Evolutionary conservation across 2,329 filamentous ascomycete genomes (phyloP).

Genomic region (Verticillium klebahnii): DNA sequence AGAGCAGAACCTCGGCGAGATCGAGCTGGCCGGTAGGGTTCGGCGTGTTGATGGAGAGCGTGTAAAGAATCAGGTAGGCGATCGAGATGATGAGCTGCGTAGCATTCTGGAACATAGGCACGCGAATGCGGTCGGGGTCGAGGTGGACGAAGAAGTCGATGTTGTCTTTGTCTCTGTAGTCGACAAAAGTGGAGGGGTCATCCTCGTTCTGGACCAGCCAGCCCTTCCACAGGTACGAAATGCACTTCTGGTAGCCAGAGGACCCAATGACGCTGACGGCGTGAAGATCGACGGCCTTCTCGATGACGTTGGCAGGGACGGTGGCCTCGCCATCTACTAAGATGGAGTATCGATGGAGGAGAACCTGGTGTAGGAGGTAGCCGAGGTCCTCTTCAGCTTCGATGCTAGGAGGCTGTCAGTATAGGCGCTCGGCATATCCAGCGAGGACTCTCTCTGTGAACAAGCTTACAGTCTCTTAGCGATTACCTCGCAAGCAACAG

Average conservation of each 20-base stretch:
- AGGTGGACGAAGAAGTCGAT: conserved; percentile 75
- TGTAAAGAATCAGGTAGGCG: conserved; percentile 80
- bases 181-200: conserved; percentile 83
- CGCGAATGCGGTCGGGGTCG: conserved; percentile 90
- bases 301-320: conserved; percentile 78
- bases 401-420: conserved; percentile 49
- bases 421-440: not conserved
- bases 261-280: conserved; percentile 84
- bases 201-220: conserved; percentile 97
- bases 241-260: conserved; percentile 93
- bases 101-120: conserved; percentile 87
- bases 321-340: conserved; percentile 68
- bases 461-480: conserved; percentile 61
- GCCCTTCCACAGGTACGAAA: conserved; percentile 86
- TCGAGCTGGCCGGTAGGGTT: conserved; percentile 83
- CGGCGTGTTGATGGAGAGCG: conserved; percentile 87
- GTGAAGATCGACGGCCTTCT: conserved; percentile 90
- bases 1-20: conserved; percentile 75
- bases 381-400: conserved; percentile 75
- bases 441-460: not conserved
- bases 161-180: conserved; percentile 79
- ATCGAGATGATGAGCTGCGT: conserved; percentile 82
- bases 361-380: conserved; percentile 74
- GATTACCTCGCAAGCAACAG: conserved; percentile 82
- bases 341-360: conserved; percentile 87